Conservation (phyloP, 257 asterid species). For the Primulina huaijiensis region DNA sequence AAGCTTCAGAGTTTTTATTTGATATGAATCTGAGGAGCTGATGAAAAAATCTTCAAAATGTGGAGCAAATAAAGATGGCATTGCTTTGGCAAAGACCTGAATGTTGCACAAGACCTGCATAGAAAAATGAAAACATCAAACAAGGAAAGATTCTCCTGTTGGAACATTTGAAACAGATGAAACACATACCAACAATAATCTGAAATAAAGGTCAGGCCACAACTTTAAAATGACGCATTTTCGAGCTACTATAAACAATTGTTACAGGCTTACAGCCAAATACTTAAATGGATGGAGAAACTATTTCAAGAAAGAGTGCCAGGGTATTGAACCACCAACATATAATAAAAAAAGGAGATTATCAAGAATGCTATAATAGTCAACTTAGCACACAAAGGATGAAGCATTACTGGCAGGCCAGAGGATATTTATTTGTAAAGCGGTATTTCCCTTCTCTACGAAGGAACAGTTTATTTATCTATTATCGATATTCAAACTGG, state of each 20-base stretch:
- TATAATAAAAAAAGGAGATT: constrained; percentile 21
- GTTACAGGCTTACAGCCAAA: constrained; percentile 18
- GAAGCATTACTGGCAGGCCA: constrained; percentile 9
- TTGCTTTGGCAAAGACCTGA: constrained; percentile 84
- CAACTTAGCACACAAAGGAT: constrained; percentile 22
- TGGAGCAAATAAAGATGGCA: constrained; percentile 72
- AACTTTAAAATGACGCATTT: constrained; percentile 17
- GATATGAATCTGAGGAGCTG: constrained; percentile 74
- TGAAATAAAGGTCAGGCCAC: constrained; percentile 12
- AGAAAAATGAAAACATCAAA: constrained; percentile 26
- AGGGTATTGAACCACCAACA: constrained; percentile 18
- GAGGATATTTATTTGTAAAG: constrained; percentile 11
- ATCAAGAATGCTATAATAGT: constrained; percentile 8
- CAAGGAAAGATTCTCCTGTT: not conserved
- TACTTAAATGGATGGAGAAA: constrained; percentile 15
- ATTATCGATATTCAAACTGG: constrained; percentile 17
- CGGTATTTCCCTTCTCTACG: not conserved
- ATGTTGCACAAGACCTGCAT: constrained; percentile 89
- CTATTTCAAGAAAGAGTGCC: constrained; percentile 11
- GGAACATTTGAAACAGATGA: constrained; percentile 9
- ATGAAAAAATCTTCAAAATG: constrained; percentile 88
- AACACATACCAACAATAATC: constrained; percentile 6
- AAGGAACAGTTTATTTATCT: not conserved
- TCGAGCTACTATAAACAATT: constrained; percentile 13
- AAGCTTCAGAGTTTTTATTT: constrained; percentile 78